Conservation (phyloP, 768 basidiomycete genomes). For the Coprinellus aureogranulatus region DNA sequence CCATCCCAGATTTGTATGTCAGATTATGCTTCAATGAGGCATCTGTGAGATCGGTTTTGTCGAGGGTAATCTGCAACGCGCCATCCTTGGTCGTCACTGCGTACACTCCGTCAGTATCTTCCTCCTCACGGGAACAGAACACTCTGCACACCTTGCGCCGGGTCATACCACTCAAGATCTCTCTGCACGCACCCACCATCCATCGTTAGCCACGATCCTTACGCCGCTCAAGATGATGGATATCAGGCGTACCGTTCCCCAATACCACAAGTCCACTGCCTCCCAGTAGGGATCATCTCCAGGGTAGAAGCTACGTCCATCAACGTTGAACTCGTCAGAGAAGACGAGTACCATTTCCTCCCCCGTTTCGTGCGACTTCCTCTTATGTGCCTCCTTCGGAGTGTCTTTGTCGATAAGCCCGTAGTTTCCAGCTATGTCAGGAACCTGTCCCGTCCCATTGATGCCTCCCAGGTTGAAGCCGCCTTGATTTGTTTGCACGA, state of each 20-base stretch:
- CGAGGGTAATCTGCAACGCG: background rate
- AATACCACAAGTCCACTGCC: constrained; percentile 65
- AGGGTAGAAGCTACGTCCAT: constrained; percentile 68
- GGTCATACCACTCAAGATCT: constrained; percentile 70
- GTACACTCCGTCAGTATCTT: background rate
- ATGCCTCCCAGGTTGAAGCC: constrained; percentile 73
- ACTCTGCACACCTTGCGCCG: constrained; percentile 41
- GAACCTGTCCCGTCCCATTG: constrained; percentile 69
- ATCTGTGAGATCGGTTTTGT: constrained; percentile 25
- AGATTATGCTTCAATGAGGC: constrained; percentile 53
- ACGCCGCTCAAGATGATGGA: background rate
- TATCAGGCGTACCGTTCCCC: constrained; percentile 49
- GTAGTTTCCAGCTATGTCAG: constrained; percentile 50
- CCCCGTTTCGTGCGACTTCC: constrained; percentile 47
- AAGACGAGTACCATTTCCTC: constrained; percentile 60
- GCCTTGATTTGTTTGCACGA: constrained; percentile 38
- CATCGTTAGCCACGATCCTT: constrained; percentile 9
- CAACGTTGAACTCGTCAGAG: constrained; percentile 78
- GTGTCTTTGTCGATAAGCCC: constrained; percentile 75
- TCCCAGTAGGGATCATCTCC: constrained; percentile 69
- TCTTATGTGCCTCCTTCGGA: constrained; percentile 50
- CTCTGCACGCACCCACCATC: background rate
- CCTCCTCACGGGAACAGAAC: background rate
- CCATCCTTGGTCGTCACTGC: constrained; percentile 61
- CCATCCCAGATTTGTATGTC: constrained; percentile 49